phyloP scores from a whole-genome alignment of 345 rosid species.

The Linum trigynum region DNA sequence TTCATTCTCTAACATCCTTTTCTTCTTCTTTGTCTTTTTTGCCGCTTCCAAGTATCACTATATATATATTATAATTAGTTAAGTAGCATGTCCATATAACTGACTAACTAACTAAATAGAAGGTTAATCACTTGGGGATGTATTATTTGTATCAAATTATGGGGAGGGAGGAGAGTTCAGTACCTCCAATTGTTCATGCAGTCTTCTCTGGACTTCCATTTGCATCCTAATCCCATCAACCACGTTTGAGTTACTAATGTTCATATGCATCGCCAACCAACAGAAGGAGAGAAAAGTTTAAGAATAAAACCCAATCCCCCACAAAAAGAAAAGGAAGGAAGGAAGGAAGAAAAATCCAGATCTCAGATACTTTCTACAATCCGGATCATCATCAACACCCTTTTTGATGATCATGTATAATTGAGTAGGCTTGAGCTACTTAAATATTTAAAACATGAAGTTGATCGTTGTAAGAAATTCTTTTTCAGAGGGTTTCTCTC shows the following conservation, averaged over 20 bases:
- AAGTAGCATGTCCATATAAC: no score
- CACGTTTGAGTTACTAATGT: slow-evolving; percentile 36
- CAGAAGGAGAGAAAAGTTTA: slow-evolving; percentile 10
- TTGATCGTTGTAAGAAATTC: no score
- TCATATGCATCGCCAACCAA: slow-evolving; percentile 8
- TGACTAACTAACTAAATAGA: no score
- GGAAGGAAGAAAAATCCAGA: slow-evolving; percentile 8
- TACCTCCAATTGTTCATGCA: slow-evolving; percentile 98
- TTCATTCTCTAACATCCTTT: no score
- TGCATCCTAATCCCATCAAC: slow-evolving; percentile 81
- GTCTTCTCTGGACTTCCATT: slow-evolving; percentile 98
- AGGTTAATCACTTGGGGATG: no score
- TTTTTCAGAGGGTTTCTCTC: no score
- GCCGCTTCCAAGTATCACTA: not conserved
- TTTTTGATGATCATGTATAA: no score
- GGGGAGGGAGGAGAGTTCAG: not conserved
- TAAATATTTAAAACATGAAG: not conserved
- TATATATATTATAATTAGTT: no score
- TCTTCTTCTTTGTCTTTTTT: not conserved
- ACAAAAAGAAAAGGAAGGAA: slow-evolving; percentile 8
- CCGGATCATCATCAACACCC: no score
- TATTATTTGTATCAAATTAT: not conserved
- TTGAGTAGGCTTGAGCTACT: not conserved
- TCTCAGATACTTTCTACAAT: not conserved
- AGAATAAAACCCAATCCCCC: slow-evolving; percentile 16